These are phyloP conservation scores for Melaleuca quinquenervia DNA, from an alignment of 345 rosid species.

Conservation along the genomic window DNA sequence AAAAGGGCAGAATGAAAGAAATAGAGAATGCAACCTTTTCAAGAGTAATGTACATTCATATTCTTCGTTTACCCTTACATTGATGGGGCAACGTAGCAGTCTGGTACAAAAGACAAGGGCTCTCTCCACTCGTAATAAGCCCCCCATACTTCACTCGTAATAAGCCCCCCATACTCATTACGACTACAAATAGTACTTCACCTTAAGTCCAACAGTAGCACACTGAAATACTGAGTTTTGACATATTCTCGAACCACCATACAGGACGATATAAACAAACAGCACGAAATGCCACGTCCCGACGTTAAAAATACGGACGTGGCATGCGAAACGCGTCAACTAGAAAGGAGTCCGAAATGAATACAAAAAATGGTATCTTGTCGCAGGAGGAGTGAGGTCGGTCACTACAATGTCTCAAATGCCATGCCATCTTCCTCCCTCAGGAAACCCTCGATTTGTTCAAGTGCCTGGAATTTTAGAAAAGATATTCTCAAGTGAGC, in stretches of 20 bases:
- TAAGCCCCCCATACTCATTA: not conserved
- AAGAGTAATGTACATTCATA: not conserved
- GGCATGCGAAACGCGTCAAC: not conserved
- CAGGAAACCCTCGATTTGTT: slow-evolving; percentile 39
- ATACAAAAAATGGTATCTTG: too few relatives aligned
- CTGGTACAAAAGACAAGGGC: not conserved
- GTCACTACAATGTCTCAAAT: not conserved
- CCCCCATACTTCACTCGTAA: not conserved
- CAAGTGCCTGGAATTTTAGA: slow-evolving; percentile 27
- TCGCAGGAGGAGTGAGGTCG: not conserved
- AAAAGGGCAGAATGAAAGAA: not conserved
- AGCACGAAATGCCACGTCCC: not conserved
- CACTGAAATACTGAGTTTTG: not conserved
- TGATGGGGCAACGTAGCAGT: not conserved
- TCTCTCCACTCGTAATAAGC: not conserved
- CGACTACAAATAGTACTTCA: not conserved
- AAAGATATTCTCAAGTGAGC: not conserved
- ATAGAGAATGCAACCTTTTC: not conserved
- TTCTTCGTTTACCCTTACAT: not conserved
- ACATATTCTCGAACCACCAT: not conserved
- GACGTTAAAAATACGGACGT: not conserved
- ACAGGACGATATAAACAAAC: not conserved
- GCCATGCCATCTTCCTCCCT: slow-evolving; percentile 15
- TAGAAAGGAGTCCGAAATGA: not conserved
- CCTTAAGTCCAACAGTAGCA: not conserved